Evolutionary conservation across 164 flowering plant species (phyloP).

Genomic region (Kalanchoe fedtschenkoi): DNA sequence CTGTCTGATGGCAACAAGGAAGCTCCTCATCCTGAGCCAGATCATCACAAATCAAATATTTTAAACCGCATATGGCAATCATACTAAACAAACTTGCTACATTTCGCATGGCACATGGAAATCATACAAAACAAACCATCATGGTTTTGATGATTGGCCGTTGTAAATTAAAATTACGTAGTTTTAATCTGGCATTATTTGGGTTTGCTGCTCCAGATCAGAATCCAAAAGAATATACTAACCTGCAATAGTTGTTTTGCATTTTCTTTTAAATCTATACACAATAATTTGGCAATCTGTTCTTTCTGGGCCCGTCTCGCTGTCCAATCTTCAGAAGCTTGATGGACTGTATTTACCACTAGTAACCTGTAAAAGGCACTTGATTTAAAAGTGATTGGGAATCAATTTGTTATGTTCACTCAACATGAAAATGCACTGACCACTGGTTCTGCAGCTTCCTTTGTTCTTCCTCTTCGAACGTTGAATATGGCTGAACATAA

Average conservation of each 20-base stretch:
- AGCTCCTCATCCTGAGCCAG: constrained; percentile 31
- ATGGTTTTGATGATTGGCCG: too few species aligned
- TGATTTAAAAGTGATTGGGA: background rate
- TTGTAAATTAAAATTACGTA: too few species aligned
- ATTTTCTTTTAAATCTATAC: background rate
- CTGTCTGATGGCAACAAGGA: constrained; percentile 15
- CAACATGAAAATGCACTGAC: constrained; percentile 27
- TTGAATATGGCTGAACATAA: constrained; percentile 59
- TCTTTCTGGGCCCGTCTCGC: background rate
- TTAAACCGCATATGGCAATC: background rate
- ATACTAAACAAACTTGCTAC: background rate
- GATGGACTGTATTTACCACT: background rate
- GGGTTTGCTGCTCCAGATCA: too few species aligned
- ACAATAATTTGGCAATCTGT: background rate
- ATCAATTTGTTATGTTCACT: background rate
- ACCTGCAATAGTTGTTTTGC: background rate
- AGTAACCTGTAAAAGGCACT: background rate
- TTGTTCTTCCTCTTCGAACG: constrained; percentile 66
- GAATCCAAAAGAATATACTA: background rate
- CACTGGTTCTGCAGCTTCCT: constrained; percentile 69
- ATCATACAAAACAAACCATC: too few species aligned
- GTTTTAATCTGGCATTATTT: too few species aligned
- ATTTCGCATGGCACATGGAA: too few species aligned
- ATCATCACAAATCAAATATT: constrained; percentile 5
- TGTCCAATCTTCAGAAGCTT: constrained; percentile 4